Conservation (phyloP, 2,329 filamentous ascomycete species). For the Venturiaceae sp. region DNA sequence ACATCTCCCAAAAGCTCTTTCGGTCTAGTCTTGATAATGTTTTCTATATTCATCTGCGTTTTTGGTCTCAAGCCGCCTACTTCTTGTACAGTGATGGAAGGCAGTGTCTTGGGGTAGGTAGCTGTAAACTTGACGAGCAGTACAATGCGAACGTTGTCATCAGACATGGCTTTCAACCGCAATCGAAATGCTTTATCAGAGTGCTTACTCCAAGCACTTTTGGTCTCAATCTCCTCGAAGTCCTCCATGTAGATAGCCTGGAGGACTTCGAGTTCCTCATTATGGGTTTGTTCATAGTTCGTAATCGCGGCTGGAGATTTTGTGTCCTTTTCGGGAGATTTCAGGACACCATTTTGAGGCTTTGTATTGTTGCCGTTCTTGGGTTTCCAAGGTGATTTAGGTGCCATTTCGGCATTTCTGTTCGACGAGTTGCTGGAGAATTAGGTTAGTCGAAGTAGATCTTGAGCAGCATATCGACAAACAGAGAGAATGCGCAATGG, state of each 20-base stretch:
- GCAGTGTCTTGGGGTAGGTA: constrained; percentile 80
- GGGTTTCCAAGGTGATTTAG: constrained; percentile 4
- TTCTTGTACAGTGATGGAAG: constrained; percentile 56
- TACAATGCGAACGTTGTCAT: constrained; percentile 60
- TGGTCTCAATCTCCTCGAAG: constrained; percentile 63
- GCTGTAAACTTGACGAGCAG: constrained; percentile 76
- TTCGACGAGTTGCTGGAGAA: background rate
- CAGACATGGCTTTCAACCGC: constrained; percentile 61
- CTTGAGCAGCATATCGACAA: background rate
- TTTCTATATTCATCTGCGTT: constrained; percentile 60
- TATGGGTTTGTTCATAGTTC: constrained; percentile 75
- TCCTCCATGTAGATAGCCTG: constrained; percentile 86
- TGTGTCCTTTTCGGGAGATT: background rate
- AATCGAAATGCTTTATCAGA: constrained; percentile 69
- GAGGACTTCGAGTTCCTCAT: constrained; percentile 78
- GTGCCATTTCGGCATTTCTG: background rate
- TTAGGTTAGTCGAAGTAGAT: background rate
- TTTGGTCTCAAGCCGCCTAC: constrained; percentile 58
- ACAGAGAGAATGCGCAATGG: too few relatives aligned
- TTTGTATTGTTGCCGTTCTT: background rate
- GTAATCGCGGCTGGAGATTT: constrained; percentile 18
- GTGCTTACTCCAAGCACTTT: constrained; percentile 64
- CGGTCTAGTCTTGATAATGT: constrained; percentile 59
- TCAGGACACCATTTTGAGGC: background rate
- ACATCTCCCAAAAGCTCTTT: constrained; percentile 53